A percentile compares a stretch with the other conserved stretches of the same genome.
Evolutionary conservation across 148 eudicot genomes (phyloP).

Genomic region (Vaccinium macrocarpon): DNA sequence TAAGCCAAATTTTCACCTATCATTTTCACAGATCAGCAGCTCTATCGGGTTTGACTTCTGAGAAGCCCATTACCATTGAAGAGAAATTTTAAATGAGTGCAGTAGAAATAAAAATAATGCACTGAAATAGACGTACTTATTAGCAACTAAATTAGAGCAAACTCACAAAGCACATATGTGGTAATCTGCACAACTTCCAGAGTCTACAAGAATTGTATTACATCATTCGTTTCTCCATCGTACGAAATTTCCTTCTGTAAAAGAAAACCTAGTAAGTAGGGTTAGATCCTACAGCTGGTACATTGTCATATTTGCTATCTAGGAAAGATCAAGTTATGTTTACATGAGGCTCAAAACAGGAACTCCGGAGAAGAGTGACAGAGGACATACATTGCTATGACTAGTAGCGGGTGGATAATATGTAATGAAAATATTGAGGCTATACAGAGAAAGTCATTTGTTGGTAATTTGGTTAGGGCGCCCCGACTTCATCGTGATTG

Average conservation of each 20-base stretch:
- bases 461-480: background rate
- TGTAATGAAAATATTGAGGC: background rate
- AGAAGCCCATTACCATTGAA: too few relatives aligned
- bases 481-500: background rate
- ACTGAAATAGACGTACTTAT: background rate
- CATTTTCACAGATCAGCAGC: too few relatives aligned
- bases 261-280: background rate
- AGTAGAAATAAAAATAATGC: too few relatives aligned
- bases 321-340: background rate
- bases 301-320: background rate
- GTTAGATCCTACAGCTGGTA: background rate
- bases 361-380: background rate
- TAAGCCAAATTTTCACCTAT: too few relatives aligned
- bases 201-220: background rate
- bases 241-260: background rate
- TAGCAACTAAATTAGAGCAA: background rate
- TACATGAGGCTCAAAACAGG: background rate
- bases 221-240: background rate
- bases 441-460: background rate
- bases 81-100: too few relatives aligned
- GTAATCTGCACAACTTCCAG: background rate
- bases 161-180: background rate
- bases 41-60: too few relatives aligned
- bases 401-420: background rate
- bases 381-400: background rate